Base-by-base conservation (phyloP, 371 early-diverging fungal genomes). In the Rhizopus stolonifer region DNA sequence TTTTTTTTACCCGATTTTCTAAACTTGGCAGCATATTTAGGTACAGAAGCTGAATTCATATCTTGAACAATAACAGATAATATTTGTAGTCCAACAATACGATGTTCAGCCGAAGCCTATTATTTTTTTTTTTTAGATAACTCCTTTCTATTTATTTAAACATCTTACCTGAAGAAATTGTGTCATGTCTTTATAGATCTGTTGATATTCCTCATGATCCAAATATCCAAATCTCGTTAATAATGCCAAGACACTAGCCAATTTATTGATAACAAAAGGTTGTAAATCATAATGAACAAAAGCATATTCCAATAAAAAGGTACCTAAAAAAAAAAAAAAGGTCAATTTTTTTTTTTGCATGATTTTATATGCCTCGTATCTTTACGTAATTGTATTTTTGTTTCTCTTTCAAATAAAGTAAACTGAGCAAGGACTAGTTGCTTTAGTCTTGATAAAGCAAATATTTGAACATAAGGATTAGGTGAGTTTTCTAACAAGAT, bases 171-270 rank as follows among this genome's bases (percentile, higher is more conserved):
- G 77, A 43, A 84, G 67, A 56, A 87, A 87, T 40, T 80, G 79
- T n/a, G 79, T 64, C 39, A 90, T 61, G 34, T 84, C 83, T 45
- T 74, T 77, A 15, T 86, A 56, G 0, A 85, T 71, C 21, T 74
- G 69, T 44, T 80, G 80, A 56, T 89, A 90, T 31, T 85, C 87
- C 34, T 78, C 73, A 22, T 76, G 56, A 38, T 89, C 91, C 26
- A 83, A 71, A 90, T 92, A 92, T 4, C 90, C 89, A 19, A 91
- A 70, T 60, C 87, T 87, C 26, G 89, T 86, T 17, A 92, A 73
- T 49, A 86, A 59, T 14, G 88, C 77, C 60, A 90, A 82, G 7
- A 91, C 74, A 52, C 82, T 82, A 15, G 85, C 78, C 38, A 87
- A 71, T 32, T 81, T 78, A 18, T 82, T 67, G 13, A 83, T 66